phyloP scores from a whole-genome alignment of 495 filamentous ascomycete species.

The Trichoderma gamsii region DNA sequence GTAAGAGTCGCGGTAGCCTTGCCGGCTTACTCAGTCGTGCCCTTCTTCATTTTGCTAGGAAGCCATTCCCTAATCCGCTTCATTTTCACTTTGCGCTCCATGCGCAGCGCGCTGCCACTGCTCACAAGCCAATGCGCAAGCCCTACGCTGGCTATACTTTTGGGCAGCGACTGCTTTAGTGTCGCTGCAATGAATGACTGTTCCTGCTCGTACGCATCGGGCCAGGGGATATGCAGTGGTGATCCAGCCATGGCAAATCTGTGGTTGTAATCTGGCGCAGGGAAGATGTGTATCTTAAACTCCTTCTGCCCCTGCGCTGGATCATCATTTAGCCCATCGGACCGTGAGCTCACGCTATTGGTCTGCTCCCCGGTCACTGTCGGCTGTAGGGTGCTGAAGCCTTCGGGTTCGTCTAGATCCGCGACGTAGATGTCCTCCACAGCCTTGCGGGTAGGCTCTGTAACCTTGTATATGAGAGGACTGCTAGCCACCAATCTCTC shows the following conservation, averaged over 20 bases:
- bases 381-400: neutral
- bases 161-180: constrained; percentile 32
- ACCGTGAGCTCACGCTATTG: neutral
- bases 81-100: constrained; percentile 15
- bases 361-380: neutral
- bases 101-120: constrained; percentile 12
- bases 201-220: constrained; percentile 20
- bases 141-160: constrained; percentile 30
- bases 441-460: neutral
- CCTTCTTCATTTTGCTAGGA: constrained; percentile 3
- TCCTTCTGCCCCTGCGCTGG: constrained; percentile 17
- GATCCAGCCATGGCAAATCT: constrained; percentile 27
- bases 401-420: neutral
- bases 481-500: constrained; percentile 9
- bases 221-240: constrained; percentile 41
- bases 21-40: constrained; percentile 6
- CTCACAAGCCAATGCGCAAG: constrained; percentile 44
- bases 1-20: neutral
- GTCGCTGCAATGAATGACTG: constrained; percentile 28
- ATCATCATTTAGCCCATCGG: neutral
- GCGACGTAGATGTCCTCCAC: constrained; percentile 8
- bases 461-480: constrained; percentile 4
- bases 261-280: constrained; percentile 33
- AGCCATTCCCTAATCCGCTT: constrained; percentile 8
- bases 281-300: constrained; percentile 35